Conservation (phyloP, 257 asterid genomes). For the Apocynum venetum region DNA sequence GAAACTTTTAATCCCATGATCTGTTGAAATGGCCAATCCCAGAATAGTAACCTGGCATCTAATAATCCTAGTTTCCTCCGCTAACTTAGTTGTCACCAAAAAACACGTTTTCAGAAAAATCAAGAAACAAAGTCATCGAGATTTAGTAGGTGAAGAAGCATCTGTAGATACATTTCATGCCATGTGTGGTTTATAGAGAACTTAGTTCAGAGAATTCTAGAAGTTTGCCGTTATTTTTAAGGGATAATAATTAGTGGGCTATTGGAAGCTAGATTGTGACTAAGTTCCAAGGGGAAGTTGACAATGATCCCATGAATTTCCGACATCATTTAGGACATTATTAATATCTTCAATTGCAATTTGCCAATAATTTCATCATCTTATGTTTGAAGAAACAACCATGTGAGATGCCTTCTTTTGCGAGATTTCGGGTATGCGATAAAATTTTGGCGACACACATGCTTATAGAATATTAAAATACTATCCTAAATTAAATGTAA, state of each 20-base stretch:
- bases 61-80: too few species aligned
- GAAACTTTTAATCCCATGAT: too few species aligned
- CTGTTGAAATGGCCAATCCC: too few species aligned
- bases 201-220: background rate
- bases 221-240: background rate
- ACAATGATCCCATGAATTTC: slow-evolving; percentile 3
- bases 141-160: background rate
- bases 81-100: too few species aligned
- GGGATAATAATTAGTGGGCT: too few species aligned
- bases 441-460: background rate
- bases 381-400: background rate
- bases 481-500: too few species aligned
- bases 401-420: background rate
- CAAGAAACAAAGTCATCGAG: too few species aligned
- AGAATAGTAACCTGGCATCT: too few species aligned
- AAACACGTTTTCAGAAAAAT: too few species aligned
- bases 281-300: background rate
- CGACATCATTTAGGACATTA: background rate
- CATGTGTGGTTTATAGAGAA: background rate
- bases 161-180: background rate
- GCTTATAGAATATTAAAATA: background rate
- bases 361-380: background rate
- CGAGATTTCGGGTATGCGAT: background rate
- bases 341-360: background rate
- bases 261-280: background rate